Conservation (phyloP, 2,329 filamentous ascomycete genomes). For the Xylariaceae sp. region DNA sequence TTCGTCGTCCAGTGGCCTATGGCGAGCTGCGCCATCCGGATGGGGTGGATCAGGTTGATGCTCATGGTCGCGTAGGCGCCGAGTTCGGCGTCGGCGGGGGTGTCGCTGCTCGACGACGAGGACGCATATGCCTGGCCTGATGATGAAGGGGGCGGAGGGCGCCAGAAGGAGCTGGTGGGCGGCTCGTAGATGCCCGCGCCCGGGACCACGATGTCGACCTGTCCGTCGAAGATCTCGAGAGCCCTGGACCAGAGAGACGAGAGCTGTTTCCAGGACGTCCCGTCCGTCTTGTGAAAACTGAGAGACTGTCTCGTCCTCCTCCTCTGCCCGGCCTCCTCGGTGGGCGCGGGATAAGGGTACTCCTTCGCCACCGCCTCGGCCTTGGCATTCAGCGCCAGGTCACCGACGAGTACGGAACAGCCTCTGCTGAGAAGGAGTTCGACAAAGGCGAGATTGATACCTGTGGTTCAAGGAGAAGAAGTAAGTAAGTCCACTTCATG, state of each 20-base stretch:
- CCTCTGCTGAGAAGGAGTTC: constrained; percentile 30
- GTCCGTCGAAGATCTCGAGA: constrained; percentile 24
- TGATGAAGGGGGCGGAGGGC: too few relatives aligned
- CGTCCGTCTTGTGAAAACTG: constrained; percentile 34
- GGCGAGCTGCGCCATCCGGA: constrained; percentile 35
- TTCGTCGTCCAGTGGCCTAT: constrained; percentile 34
- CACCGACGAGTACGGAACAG: constrained; percentile 35
- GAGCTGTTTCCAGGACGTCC: constrained; percentile 34
- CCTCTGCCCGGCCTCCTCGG: constrained; percentile 13
- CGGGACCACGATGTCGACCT: constrained; percentile 33
- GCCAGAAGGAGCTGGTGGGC: constrained; percentile 33
- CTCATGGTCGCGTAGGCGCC: constrained; percentile 33
- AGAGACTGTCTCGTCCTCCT: constrained; percentile 20
- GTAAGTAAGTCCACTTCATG: too few relatives aligned
- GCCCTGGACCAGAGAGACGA: constrained; percentile 27
- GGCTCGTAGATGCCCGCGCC: constrained; percentile 37
- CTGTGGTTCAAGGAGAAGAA: constrained; percentile 17
- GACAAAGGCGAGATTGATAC: constrained; percentile 35
- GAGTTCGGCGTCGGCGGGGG: constrained; percentile 23
- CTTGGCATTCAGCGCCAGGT: constrained; percentile 32
- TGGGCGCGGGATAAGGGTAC: constrained; percentile 23
- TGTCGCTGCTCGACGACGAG: constrained; percentile 20
- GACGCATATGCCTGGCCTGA: constrained; percentile 27
- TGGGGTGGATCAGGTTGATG: constrained; percentile 35
- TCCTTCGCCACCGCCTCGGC: constrained; percentile 30